Conservation (phyloP, 1,284 basidiomycete genomes). For the Marasmius fiardii region DNA sequence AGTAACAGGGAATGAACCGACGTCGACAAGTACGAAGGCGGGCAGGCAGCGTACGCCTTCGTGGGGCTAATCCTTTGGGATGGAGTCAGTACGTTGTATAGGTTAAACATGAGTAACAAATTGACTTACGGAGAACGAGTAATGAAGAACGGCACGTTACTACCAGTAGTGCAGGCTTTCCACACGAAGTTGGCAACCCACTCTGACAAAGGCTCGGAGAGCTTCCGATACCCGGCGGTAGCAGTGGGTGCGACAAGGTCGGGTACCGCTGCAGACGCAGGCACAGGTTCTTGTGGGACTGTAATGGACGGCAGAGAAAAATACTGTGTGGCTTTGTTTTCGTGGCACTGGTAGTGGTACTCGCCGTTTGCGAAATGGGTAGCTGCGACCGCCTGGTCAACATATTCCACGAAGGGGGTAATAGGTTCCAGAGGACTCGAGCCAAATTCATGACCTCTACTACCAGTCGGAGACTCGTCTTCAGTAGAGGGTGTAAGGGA, state of each 20-base stretch:
- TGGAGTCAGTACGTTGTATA: slow-evolving; percentile 4
- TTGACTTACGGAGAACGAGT: slow-evolving; percentile 43
- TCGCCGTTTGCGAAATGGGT: slow-evolving; percentile 19
- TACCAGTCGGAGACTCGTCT: slow-evolving; percentile 58
- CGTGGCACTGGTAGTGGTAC: neutral
- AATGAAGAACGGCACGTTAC: slow-evolving; percentile 50
- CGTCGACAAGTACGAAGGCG: slow-evolving; percentile 54
- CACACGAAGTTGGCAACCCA: slow-evolving; percentile 77
- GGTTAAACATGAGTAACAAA: slow-evolving; percentile 22
- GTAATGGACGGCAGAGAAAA: slow-evolving; percentile 19
- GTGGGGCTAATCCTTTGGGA: slow-evolving; percentile 29
- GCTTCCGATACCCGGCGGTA: slow-evolving; percentile 59
- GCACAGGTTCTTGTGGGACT: slow-evolving; percentile 29
- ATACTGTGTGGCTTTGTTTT: slow-evolving; percentile 6
- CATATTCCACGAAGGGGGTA: slow-evolving; percentile 72
- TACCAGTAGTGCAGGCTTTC: slow-evolving; percentile 71
- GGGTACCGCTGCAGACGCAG: slow-evolving; percentile 33
- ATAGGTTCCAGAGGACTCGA: slow-evolving; percentile 70
- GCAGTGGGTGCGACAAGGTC: slow-evolving; percentile 46
- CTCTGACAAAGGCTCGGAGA: slow-evolving; percentile 71
- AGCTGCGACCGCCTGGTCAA: slow-evolving; percentile 64
- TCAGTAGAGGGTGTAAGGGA: slow-evolving; percentile 63
- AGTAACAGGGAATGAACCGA: slow-evolving; percentile 70
- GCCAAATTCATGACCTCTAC: slow-evolving; percentile 42
- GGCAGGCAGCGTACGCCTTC: slow-evolving; percentile 39